Evolutionary conservation across 768 basidiomycete genomes (phyloP).

Genomic region (Rubroboletus satanas): DNA sequence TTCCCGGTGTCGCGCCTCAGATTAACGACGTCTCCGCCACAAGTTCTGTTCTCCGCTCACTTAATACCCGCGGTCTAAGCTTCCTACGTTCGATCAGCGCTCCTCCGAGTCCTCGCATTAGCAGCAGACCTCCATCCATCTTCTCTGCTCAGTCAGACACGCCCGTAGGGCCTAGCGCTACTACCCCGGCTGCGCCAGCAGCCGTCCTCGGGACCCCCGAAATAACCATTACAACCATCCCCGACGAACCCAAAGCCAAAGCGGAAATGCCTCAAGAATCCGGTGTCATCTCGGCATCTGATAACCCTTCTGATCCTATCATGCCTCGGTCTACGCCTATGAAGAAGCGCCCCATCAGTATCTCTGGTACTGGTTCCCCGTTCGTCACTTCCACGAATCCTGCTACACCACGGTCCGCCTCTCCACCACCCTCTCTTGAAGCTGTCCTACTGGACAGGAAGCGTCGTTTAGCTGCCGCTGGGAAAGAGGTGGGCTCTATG

Average conservation of each 20-base stretch:
- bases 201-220: neutral
- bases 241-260: slow-evolving; percentile 3
- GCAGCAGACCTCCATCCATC: slow-evolving; percentile 5
- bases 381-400: slow-evolving; percentile 12
- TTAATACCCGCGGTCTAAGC: slow-evolving; percentile 43
- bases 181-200: neutral
- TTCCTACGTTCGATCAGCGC: slow-evolving; percentile 57
- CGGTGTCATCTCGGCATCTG: neutral
- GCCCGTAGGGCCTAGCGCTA: neutral
- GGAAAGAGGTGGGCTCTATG: slow-evolving; percentile 12
- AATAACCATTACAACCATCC: neutral
- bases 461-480: slow-evolving; percentile 41
- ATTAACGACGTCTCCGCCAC: slow-evolving; percentile 7
- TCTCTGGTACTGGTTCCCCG: slow-evolving; percentile 9
- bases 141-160: neutral
- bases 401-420: slow-evolving; percentile 33
- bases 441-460: slow-evolving; percentile 65
- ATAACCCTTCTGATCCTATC: neutral
- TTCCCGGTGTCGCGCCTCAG: slow-evolving; percentile 4
- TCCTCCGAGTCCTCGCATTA: slow-evolving; percentile 48
- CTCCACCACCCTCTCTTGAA: slow-evolving; percentile 59
- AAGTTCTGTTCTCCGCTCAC: slow-evolving; percentile 36
- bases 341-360: slow-evolving; percentile 19
- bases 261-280: neutral
- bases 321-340: neutral